phyloP scores from a whole-genome alignment of 768 basidiomycete genomes.

The Lactifluus pinguis region DNA sequence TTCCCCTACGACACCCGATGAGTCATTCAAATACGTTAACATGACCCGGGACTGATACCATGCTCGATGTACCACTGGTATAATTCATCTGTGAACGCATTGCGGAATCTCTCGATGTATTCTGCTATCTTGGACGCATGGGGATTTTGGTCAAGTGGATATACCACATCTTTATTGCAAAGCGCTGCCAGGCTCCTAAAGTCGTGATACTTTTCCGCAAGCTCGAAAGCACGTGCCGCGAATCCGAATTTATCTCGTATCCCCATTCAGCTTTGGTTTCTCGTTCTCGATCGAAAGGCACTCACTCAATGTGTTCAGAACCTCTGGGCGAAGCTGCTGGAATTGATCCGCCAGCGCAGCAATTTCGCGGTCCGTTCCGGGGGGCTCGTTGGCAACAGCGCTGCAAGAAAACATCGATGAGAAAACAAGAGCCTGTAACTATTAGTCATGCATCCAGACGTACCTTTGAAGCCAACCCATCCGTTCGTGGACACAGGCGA shows the following conservation, averaged over 20 bases:
- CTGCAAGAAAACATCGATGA: constrained; percentile 25
- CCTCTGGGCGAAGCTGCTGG: constrained; percentile 58
- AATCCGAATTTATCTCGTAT: constrained; percentile 55
- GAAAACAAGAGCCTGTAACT: neutral
- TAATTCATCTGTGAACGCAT: constrained; percentile 82
- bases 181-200: constrained; percentile 79
- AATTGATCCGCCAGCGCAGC: constrained; percentile 60
- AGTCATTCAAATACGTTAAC: neutral
- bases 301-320: constrained; percentile 76
- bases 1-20: constrained; percentile 44
- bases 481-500: constrained; percentile 59
- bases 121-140: constrained; percentile 49
- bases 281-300: neutral
- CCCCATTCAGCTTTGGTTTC: neutral
- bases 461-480: constrained; percentile 61
- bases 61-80: constrained; percentile 91
- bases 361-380: constrained; percentile 45
- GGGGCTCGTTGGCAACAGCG: constrained; percentile 37
- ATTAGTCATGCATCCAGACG: neutral
- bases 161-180: constrained; percentile 61
- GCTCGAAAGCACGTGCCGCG: constrained; percentile 59
- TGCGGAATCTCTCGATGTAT: constrained; percentile 72
- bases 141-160: constrained; percentile 55
- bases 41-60: constrained; percentile 36
- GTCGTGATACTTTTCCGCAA: constrained; percentile 84